These are phyloP conservation scores for Hibiscus mutabilis DNA, from an alignment of 345 rosid genomes.

Conservation along the genomic window DNA sequence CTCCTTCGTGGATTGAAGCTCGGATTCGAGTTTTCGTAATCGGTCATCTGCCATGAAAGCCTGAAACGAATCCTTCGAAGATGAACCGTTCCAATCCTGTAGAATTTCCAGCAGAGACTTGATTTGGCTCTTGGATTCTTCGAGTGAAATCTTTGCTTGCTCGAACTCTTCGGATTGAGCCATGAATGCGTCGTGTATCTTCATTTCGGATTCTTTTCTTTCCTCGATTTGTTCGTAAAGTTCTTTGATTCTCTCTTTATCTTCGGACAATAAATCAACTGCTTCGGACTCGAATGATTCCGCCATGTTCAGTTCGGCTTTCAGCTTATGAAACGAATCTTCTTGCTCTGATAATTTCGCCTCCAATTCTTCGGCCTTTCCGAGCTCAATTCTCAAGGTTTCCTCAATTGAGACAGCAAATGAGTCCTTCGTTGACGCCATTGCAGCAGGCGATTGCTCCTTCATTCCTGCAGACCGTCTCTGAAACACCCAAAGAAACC, in stretches of 20 bases:
- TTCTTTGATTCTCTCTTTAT: conserved; percentile 26
- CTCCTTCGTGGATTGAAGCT: neutral
- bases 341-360: conserved; percentile 27
- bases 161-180: conserved; percentile 39
- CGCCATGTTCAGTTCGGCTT: conserved; percentile 14
- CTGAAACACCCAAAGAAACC: neutral
- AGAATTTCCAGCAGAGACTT: conserved; percentile 27
- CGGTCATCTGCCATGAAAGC: conserved; percentile 11
- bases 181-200: conserved; percentile 26
- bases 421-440: conserved; percentile 33
- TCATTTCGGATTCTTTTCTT: neutral
- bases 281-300: conserved; percentile 5
- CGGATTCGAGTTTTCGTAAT: neutral
- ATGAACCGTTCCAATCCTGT: conserved; percentile 14
- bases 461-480: conserved; percentile 32
- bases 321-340: conserved; percentile 23
- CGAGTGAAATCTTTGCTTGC: conserved; percentile 37
- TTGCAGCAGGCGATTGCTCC: conserved; percentile 49
- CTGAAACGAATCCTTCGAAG: conserved; percentile 17
- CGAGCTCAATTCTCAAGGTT: conserved; percentile 30
- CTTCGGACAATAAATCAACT: neutral
- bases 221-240: conserved; percentile 22
- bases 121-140: conserved; percentile 43
- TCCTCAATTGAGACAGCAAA: conserved; percentile 28
- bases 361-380: conserved; percentile 24